Evolutionary conservation across 352 stramenopile species (phyloP).

Genomic region (Phytophthora foliorum): DNA sequence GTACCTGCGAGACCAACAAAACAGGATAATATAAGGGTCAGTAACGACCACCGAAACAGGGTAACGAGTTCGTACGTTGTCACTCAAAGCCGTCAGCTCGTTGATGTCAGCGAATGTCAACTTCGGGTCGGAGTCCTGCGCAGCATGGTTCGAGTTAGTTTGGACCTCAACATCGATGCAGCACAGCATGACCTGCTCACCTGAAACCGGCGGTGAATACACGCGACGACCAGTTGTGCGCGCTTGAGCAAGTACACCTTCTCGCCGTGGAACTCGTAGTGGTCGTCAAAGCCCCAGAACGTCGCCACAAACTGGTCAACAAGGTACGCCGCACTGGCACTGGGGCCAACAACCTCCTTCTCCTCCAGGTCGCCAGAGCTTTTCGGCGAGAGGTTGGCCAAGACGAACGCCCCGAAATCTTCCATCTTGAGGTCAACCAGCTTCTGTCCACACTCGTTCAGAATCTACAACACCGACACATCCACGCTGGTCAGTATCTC

Average conservation of each 20-base stretch:
- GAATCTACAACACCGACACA: slow-evolving; percentile 36
- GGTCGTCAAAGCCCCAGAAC: slow-evolving; percentile 83
- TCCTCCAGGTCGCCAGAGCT: slow-evolving; percentile 18
- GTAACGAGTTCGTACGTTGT: slow-evolving; percentile 57
- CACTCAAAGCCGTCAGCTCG: slow-evolving; percentile 68
- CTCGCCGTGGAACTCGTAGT: slow-evolving; percentile 54
- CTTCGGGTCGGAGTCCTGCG: slow-evolving; percentile 55
- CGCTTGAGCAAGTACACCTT: slow-evolving; percentile 79
- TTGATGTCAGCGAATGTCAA: slow-evolving; percentile 71
- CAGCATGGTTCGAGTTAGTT: slow-evolving; percentile 7
- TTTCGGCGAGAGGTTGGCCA: slow-evolving; percentile 55
- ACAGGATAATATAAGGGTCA: slow-evolving; percentile 6
- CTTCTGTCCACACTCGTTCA: slow-evolving; percentile 72
- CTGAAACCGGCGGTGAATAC: slow-evolving; percentile 75
- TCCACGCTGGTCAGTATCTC: slow-evolving; percentile 5
- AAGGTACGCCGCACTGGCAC: slow-evolving; percentile 59
- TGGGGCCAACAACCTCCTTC: slow-evolving; percentile 20
- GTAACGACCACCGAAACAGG: neutral
- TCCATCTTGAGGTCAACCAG: slow-evolving; percentile 57
- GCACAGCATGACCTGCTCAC: slow-evolving; percentile 29
- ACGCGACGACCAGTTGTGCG: slow-evolving; percentile 63
- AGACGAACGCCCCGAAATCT: slow-evolving; percentile 82
- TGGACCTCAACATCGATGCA: neutral
- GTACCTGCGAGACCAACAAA: slow-evolving; percentile 47
- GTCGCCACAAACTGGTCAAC: slow-evolving; percentile 60